phyloP scores from a whole-genome alignment of 169 alveolate genomes.

The Plasmodium falciparum region DNA sequence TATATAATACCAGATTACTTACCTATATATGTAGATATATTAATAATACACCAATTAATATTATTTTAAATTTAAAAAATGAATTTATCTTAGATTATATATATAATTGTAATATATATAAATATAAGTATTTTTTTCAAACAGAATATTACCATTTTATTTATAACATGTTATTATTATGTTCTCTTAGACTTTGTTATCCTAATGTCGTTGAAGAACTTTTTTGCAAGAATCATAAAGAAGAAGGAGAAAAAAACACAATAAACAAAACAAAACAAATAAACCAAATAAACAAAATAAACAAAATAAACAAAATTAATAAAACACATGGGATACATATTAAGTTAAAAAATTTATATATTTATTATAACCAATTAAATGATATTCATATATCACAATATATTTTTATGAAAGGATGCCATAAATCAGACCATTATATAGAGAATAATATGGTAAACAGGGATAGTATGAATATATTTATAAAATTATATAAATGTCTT shows the following conservation, averaged over 20 bases:
- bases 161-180: slow-evolving; percentile 42
- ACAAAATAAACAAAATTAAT: no score
- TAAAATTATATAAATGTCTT: slow-evolving; percentile 59
- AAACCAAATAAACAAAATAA: no score
- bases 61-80: slow-evolving; percentile 28
- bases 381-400: slow-evolving; percentile 2
- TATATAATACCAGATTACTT: slow-evolving; percentile 18
- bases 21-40: slow-evolving; percentile 14
- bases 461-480: slow-evolving; percentile 9
- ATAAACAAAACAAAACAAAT: background rate
- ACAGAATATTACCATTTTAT: slow-evolving; percentile 34
- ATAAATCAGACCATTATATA: background rate
- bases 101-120: slow-evolving; percentile 61
- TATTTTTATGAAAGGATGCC: background rate
- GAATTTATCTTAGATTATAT: slow-evolving; percentile 45
- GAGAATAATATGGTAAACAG: background rate
- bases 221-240: no score
- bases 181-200: slow-evolving; percentile 37
- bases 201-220: slow-evolving; percentile 18
- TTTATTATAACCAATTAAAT: slow-evolving; percentile 3
- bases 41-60: slow-evolving; percentile 33
- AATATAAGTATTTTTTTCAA: slow-evolving; percentile 48
- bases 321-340: background rate
- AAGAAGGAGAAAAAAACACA: background rate
- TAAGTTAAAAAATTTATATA: slow-evolving; percentile 38